Conservation (phyloP, 2,329 filamentous ascomycete species). For the Beauveria sp. region DNA sequence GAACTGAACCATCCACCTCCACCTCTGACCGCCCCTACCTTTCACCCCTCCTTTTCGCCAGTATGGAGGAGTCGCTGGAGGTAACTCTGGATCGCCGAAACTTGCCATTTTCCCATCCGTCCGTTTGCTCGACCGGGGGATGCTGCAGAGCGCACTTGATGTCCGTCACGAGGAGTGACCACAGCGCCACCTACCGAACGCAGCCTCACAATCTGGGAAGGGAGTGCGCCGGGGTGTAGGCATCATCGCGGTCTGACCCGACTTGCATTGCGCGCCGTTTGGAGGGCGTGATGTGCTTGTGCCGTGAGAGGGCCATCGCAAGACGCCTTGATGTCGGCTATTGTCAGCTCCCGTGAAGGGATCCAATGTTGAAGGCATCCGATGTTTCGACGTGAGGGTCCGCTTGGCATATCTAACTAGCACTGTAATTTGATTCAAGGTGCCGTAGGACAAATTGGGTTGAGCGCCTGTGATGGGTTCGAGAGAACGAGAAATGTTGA, state of each 20-base stretch:
- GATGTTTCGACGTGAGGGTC: not conserved
- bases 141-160: not conserved
- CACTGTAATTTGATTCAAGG: not conserved
- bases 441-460: not conserved
- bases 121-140: not conserved
- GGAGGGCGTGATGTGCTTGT: not conserved
- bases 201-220: not conserved
- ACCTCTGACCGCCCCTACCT: not conserved
- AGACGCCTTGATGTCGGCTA: not conserved
- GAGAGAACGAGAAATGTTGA: not conserved
- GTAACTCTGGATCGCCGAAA: not conserved
- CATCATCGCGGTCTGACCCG: not conserved
- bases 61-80: not conserved
- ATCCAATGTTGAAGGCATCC: not conserved
- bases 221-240: not conserved
- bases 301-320: not conserved
- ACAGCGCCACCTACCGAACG: not conserved
- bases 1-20: not conserved
- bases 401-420: not conserved
- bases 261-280: not conserved
- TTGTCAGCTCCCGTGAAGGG: not conserved
- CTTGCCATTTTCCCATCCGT: not conserved
- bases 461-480: not conserved
- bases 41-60: not conserved
- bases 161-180: constrained; percentile 1